Conservation (phyloP, 2,329 filamentous ascomycete species). For the Fusarium caatingaense region DNA sequence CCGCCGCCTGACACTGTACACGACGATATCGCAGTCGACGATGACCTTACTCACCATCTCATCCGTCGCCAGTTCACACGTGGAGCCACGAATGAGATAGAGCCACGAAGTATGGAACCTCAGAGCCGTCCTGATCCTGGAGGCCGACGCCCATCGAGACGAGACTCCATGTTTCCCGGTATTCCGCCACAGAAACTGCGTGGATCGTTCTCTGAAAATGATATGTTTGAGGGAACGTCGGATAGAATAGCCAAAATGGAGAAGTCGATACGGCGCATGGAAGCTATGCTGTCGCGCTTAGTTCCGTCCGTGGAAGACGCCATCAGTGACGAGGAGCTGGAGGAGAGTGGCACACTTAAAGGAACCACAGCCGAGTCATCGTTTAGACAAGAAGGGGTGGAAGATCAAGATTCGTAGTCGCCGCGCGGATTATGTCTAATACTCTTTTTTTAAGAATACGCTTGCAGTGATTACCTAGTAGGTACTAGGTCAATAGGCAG, state of each 20-base stretch:
- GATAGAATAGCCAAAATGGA: slow-evolving; percentile 63
- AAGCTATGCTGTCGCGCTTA: slow-evolving; percentile 58
- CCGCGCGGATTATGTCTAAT: slow-evolving; percentile 13
- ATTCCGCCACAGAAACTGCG: slow-evolving; percentile 60
- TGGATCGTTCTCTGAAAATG: slow-evolving; percentile 59
- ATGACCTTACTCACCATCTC: slow-evolving; percentile 68
- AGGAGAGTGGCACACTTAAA: slow-evolving; percentile 47
- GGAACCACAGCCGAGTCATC: slow-evolving; percentile 48
- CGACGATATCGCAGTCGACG: slow-evolving; percentile 68
- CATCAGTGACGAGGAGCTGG: slow-evolving; percentile 43
- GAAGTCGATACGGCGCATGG: slow-evolving; percentile 60
- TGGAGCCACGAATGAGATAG: slow-evolving; percentile 53
- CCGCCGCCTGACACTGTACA: slow-evolving; percentile 72
- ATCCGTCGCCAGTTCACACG: slow-evolving; percentile 68
- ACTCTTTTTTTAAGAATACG: neutral
- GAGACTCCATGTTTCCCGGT: slow-evolving; percentile 69
- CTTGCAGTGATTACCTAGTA: neutral
- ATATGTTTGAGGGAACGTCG: slow-evolving; percentile 58
- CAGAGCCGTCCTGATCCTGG: slow-evolving; percentile 44
- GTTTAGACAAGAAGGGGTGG: slow-evolving; percentile 31
- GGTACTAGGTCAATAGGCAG: slow-evolving; percentile 1
- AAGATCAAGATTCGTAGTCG: slow-evolving; percentile 16
- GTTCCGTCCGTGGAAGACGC: slow-evolving; percentile 47
- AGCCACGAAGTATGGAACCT: slow-evolving; percentile 32
- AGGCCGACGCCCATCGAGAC: slow-evolving; percentile 54